Base-by-base conservation (phyloP, 208 protist genomes). In the Trypanosomatidae sp. region DNA sequence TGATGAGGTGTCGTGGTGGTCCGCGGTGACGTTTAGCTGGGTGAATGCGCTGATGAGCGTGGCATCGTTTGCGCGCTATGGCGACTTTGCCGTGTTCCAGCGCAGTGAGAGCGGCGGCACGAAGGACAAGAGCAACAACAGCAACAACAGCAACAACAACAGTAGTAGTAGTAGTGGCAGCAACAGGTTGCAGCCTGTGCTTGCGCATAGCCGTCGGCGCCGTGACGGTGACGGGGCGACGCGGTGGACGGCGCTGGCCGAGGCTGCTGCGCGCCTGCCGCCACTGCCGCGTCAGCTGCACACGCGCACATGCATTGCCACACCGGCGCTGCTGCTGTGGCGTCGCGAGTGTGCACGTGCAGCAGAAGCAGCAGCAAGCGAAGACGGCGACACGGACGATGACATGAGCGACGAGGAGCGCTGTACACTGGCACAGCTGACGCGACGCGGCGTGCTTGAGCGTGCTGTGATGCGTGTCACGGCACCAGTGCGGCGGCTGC, bases 11-110 rank as follows among this genome's bases (percentile, higher is more conserved):
- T 71, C 64, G 13, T 59, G 40, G 27, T 44, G 58, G 25, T 33
- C 55, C 10, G 13, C 26, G 41, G 6, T 71, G 28, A 82, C 67
- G 8, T 77, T 77, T 54, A 75, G 59, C 56, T 88, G 72, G 71
- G 40, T 88, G n/a, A 78, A 61, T 42, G 60, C 73, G 10, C 53
- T 88, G 18, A 47, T 88, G 46, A 83, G 64, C 42, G 66, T 79
- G 28, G 53, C 61, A 7, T 40, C 75, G 43, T 55, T 65, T 45
- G 66, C 56, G 8, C 73, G 61, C 5, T 67, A 69, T 43, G 58
- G 56, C 21, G 58, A 40, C 32, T 81, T 81, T 46, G 44, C 44
- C 25, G 53, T n/a, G n/a, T n/a, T n/a, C n/a, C n/a, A n/a, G n/a
- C n/a, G n/a, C n/a, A n/a, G n/a, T n/a, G n/a, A n/a, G n/a, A n/a